Conservation (phyloP, 202 grass and related monocot genomes). For the Carex sylvatica region DNA sequence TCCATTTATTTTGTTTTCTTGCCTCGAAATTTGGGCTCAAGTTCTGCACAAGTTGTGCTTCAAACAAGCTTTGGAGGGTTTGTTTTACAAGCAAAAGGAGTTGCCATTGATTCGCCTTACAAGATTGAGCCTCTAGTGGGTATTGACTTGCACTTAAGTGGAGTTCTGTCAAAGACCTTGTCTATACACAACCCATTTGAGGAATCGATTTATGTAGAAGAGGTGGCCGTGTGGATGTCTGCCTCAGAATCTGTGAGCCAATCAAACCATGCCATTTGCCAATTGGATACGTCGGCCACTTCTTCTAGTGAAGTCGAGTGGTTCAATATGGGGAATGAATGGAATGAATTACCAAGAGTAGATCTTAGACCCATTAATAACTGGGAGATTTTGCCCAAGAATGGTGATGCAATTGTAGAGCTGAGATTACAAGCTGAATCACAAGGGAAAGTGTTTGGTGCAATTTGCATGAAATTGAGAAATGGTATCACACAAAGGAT, state of each 20-base stretch:
- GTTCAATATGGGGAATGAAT: constrained; percentile 44
- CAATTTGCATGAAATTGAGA: constrained; percentile 74
- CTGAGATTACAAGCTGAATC: constrained; percentile 56
- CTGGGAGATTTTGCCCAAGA: constrained; percentile 64
- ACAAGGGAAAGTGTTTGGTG: constrained; percentile 71
- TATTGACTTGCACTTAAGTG: constrained; percentile 44
- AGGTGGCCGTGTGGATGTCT: constrained; percentile 84
- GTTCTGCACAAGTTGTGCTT: constrained; percentile 69
- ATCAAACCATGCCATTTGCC: constrained; percentile 72
- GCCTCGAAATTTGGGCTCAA: constrained; percentile 67
- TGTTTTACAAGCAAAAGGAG: constrained; percentile 80
- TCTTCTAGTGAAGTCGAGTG: constrained; percentile 49
- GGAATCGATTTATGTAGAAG: constrained; percentile 65
- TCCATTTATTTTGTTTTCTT: constrained; percentile 72
- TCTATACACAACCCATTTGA: constrained; percentile 79
- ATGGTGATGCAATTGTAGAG: constrained; percentile 48
- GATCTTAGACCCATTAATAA: constrained; percentile 63
- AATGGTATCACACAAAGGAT: constrained; percentile 39
- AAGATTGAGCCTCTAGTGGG: constrained; percentile 65
- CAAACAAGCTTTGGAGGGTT: constrained; percentile 93
- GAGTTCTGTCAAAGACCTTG: constrained; percentile 59
- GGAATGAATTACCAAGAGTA: constrained; percentile 44
- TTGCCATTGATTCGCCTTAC: constrained; percentile 61
- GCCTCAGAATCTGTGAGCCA: constrained; percentile 50
- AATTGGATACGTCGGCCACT: constrained; percentile 33